A percentile compares a stretch with the other conserved stretches of the same genome.
Evolutionary conservation across 192 early-diverging fungal genomes (phyloP).

Genomic region (Podila epicladia): DNA sequence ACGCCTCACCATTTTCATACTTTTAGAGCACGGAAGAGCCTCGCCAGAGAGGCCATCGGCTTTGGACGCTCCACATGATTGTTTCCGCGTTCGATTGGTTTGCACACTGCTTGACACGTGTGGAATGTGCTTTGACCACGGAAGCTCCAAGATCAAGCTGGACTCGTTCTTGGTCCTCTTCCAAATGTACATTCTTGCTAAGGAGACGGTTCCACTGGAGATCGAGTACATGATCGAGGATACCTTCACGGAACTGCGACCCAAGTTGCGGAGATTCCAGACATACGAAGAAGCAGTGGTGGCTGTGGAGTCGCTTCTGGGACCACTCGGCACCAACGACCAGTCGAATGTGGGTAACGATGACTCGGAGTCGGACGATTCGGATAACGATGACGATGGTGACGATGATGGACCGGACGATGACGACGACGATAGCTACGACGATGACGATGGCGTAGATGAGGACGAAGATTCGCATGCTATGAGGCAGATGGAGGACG

Average conservation of each 20-base stretch:
- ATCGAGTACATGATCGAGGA: slow-evolving; percentile 88
- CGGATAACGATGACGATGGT: slow-evolving; percentile 55
- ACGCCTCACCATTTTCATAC: background rate
- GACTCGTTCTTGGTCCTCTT: slow-evolving; percentile 84
- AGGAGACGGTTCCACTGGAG: slow-evolving; percentile 85
- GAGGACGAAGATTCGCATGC: slow-evolving; percentile 52
- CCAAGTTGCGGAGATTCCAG: slow-evolving; percentile 65
- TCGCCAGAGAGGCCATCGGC: slow-evolving; percentile 66
- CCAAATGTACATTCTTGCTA: slow-evolving; percentile 91
- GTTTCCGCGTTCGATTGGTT: slow-evolving; percentile 90
- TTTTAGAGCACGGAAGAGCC: slow-evolving; percentile 58
- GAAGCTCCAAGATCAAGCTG: slow-evolving; percentile 69
- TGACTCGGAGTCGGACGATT: slow-evolving; percentile 47
- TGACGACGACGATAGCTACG: slow-evolving; percentile 52
- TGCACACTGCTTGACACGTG: slow-evolving; percentile 91
- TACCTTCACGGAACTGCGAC: slow-evolving; percentile 78
- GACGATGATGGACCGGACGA: slow-evolving; percentile 47
- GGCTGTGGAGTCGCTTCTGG: slow-evolving; percentile 67
- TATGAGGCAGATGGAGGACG: slow-evolving; percentile 58
- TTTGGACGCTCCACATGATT: slow-evolving; percentile 86
- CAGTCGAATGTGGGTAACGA: slow-evolving; percentile 57
- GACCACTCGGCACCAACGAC: slow-evolving; percentile 44
- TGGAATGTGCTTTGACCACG: slow-evolving; percentile 82
- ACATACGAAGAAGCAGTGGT: slow-evolving; percentile 86
- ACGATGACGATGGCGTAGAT: slow-evolving; percentile 62